These are phyloP conservation scores for Thalassiosira mediterranea DNA, from an alignment of 352 stramenopile genomes.

Conservation along the genomic window DNA sequence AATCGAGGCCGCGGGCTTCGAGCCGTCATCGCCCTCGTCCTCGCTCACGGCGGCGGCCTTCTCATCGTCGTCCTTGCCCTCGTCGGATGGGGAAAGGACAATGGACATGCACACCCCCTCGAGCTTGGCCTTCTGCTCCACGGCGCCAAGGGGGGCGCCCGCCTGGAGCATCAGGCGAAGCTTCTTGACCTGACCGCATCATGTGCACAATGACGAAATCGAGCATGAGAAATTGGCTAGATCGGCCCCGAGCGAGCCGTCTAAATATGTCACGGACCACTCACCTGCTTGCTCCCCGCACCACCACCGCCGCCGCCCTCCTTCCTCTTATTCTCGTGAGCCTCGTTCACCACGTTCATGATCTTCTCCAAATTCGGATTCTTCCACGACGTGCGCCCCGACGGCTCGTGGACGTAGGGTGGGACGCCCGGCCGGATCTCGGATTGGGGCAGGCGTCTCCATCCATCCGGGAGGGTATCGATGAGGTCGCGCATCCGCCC, in stretches of 20 bases:
- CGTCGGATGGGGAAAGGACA: slow-evolving; percentile 27
- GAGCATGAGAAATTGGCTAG: too few species aligned
- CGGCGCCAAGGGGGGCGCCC: slow-evolving; percentile 40
- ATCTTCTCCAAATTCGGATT: slow-evolving; percentile 23
- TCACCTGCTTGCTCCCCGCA: background rate
- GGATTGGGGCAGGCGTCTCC: background rate
- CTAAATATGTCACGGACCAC: too few species aligned
- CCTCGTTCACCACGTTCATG: background rate
- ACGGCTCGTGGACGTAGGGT: slow-evolving; percentile 14
- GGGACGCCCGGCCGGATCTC: slow-evolving; percentile 2
- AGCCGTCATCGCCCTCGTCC: background rate
- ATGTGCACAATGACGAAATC: too few species aligned
- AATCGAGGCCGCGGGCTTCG: slow-evolving; percentile 7
- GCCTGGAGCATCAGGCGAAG: slow-evolving; percentile 48
- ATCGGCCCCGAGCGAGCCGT: too few species aligned
- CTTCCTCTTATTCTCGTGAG: background rate
- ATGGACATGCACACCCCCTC: slow-evolving; percentile 47
- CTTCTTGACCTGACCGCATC: slow-evolving; percentile 50
- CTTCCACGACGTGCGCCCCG: slow-evolving; percentile 14
- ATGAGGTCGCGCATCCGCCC: background rate
- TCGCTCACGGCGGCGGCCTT: background rate
- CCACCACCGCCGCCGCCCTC: background rate
- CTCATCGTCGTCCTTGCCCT: slow-evolving; percentile 2
- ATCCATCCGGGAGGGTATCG: background rate
- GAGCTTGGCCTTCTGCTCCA: slow-evolving; percentile 56